These are phyloP conservation scores for Starmerella bombi DNA, from an alignment of 805 yeast genomes.

Conservation along the genomic window DNA sequence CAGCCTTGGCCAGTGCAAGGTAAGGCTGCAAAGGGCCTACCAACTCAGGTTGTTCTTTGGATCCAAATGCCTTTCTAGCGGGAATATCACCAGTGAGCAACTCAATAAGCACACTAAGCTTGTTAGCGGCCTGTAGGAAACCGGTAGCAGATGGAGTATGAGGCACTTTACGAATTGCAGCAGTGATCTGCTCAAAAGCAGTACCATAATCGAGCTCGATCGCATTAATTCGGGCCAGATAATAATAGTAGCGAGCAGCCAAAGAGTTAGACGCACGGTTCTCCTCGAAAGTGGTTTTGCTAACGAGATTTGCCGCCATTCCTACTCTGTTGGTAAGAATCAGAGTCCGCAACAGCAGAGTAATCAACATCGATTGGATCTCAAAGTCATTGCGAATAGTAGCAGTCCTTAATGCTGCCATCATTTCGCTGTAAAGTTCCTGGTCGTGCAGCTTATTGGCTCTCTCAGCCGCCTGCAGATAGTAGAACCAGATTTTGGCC, in stretches of 20 bases:
- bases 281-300: conserved; percentile 78
- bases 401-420: conserved; percentile 70
- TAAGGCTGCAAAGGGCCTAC: conserved; percentile 63
- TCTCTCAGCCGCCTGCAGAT: conserved; percentile 64
- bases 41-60: conserved; percentile 39
- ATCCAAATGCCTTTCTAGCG: conserved; percentile 57
- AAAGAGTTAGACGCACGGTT: conserved; percentile 65
- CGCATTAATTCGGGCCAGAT: conserved; percentile 78
- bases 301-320: conserved; percentile 79
- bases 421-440: conserved; percentile 49
- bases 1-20: conserved; percentile 78
- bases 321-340: conserved; percentile 64
- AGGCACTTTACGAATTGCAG: conserved; percentile 95
- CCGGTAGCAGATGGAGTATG: conserved; percentile 76
- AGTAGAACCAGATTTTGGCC: conserved; percentile 89
- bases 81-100: conserved; percentile 95
- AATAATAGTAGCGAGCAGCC: conserved; percentile 83
- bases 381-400: conserved; percentile 85
- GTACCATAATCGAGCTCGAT: conserved; percentile 84
- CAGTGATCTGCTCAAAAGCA: conserved; percentile 78
- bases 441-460: conserved; percentile 33
- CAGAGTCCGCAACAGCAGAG: conserved; percentile 73
- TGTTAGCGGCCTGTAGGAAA: conserved; percentile 78
- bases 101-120: conserved; percentile 77
- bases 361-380: conserved; percentile 75